phyloP scores from a whole-genome alignment of 495 filamentous ascomycete species.

The Penicillium antarcticum region DNA sequence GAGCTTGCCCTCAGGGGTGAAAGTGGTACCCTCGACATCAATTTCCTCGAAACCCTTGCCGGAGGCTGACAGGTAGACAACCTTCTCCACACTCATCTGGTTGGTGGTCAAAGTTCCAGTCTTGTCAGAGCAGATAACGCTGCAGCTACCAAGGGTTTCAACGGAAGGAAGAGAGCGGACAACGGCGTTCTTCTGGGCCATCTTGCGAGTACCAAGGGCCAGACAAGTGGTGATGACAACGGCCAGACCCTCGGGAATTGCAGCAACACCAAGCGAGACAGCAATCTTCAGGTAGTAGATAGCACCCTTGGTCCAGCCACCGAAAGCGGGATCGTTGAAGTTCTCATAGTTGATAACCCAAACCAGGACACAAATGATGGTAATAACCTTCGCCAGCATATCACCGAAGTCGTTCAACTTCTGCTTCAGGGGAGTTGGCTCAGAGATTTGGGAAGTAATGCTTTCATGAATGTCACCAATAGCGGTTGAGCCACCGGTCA shows the following conservation, averaged over 20 bases:
- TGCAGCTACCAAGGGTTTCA: constrained; percentile 97
- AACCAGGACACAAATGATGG: constrained; percentile 90
- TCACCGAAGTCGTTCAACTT: constrained; percentile 99
- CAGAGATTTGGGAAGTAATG: constrained; percentile 96
- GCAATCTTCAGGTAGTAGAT: constrained; percentile 99
- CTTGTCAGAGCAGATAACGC: constrained; percentile 99
- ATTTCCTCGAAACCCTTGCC: constrained; percentile 81
- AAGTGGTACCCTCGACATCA: constrained; percentile 90
- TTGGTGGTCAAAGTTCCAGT: constrained; percentile 98
- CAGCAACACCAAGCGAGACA: constrained; percentile 95
- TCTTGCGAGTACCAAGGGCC: constrained; percentile 92
- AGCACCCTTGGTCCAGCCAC: constrained; percentile 93
- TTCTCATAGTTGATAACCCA: constrained; percentile 98
- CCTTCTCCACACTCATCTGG: constrained; percentile 97
- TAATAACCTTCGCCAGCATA: constrained; percentile 95
- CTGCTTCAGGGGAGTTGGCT: constrained; percentile 95
- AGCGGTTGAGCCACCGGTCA: constrained; percentile 87
- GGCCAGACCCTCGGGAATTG: constrained; percentile 94
- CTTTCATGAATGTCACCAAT: constrained; percentile 99
- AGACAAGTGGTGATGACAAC: constrained; percentile 98
- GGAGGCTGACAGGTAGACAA: constrained; percentile 73
- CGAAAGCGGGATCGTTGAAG: constrained; percentile 92
- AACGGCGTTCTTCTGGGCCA: constrained; percentile 97
- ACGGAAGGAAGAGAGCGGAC: constrained; percentile 95
- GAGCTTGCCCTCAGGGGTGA: constrained; percentile 78